Percentiles rank a stretch among this genome's conserved stretches.
Evolutionary conservation across 1,284 basidiomycete species (phyloP).

Genomic region (Trichosporon sp.): DNA sequence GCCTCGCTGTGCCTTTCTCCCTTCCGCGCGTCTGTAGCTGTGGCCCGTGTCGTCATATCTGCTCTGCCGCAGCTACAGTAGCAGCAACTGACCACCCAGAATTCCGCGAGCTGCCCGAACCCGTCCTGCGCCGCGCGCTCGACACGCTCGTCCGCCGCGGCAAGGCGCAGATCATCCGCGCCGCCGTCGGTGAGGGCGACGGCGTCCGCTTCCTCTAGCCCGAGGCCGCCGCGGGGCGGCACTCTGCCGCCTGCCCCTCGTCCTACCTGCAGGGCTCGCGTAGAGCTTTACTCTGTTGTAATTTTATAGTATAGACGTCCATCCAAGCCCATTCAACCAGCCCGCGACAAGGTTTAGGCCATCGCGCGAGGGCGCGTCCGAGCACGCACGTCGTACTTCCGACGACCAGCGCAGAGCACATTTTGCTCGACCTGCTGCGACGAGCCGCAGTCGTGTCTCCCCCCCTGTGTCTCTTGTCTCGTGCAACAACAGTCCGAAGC

Average conservation of each 20-base stretch:
- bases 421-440: too few species aligned
- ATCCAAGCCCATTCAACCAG: not conserved
- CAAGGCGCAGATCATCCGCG: constrained; percentile 53
- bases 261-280: not conserved
- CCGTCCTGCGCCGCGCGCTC: constrained; percentile 50
- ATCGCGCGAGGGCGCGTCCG: not conserved
- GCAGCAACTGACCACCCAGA: constrained; percentile 39
- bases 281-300: not conserved
- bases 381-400: not conserved
- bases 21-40: not conserved
- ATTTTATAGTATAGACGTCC: not conserved
- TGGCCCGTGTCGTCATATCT: not conserved
- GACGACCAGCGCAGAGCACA: too few species aligned
- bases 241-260: too few species aligned
- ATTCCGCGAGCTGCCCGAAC: constrained; percentile 50
- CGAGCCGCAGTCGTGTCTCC: too few species aligned
- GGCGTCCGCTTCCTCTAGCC: constrained; percentile 54
- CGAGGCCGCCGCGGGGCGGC: too few species aligned
- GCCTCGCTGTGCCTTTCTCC: not conserved
- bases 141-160: constrained; percentile 52
- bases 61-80: not conserved
- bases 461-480: too few species aligned
- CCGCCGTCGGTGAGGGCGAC: constrained; percentile 51
- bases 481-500: not conserved
- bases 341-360: not conserved